phyloP scores from a whole-genome alignment of 768 basidiomycete genomes.

The Auricularia sp. region DNA sequence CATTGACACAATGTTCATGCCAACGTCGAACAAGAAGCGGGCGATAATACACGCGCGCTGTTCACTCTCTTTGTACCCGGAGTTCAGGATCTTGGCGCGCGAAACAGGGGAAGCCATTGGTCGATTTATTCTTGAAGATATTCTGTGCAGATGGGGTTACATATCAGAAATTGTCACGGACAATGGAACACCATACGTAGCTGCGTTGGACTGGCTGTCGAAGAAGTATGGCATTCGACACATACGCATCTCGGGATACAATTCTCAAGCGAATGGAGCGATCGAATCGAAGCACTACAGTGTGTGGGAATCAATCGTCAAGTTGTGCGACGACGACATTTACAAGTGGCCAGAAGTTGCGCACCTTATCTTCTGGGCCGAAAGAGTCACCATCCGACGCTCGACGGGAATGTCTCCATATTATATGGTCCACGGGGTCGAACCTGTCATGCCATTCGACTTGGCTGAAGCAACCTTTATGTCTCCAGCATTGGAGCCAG shows the following conservation, averaged over 20 bases:
- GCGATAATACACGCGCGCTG: conserved; percentile 26
- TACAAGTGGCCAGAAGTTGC: conserved; percentile 2
- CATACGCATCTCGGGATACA: conserved; percentile 7
- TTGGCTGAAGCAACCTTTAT: conserved; percentile 23
- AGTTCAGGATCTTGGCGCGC: conserved; percentile 5
- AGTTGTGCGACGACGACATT: neutral
- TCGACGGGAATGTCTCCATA: conserved; percentile 16
- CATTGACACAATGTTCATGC: conserved; percentile 10
- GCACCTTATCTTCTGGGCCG: conserved; percentile 6
- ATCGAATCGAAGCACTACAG: conserved; percentile 4
- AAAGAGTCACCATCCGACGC: conserved; percentile 11
- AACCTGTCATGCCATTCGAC: conserved; percentile 24
- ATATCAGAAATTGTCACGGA: conserved; percentile 6
- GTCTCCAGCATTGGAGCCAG: conserved; percentile 10
- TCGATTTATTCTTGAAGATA: conserved; percentile 26
- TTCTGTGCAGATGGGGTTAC: conserved; percentile 30
- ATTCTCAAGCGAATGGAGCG: conserved; percentile 6
- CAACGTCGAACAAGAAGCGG: conserved; percentile 17
- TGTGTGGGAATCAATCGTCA: conserved; percentile 4
- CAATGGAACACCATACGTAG: conserved; percentile 4
- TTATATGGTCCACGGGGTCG: conserved; percentile 18
- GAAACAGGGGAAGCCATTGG: conserved; percentile 18
- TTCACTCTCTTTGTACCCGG: neutral
- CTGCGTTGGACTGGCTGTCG: neutral
- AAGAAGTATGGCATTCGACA: conserved; percentile 3